Base-by-base conservation (phyloP, 176 grass and related monocot genomes). In the Pontederia paniculata region DNA sequence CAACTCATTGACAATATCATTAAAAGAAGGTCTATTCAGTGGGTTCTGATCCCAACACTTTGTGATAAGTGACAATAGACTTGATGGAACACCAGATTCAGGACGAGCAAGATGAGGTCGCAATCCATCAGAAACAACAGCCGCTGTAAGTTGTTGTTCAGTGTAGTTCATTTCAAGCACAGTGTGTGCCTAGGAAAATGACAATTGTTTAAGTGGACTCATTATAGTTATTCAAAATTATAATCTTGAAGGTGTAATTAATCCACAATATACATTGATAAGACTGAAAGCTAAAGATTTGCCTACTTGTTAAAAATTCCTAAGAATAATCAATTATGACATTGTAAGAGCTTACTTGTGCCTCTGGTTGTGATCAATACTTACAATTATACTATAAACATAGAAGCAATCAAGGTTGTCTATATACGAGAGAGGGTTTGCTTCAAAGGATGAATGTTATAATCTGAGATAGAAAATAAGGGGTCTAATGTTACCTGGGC, bases 141-240 rank as follows among this genome's bases (percentile, higher is more conserved):
- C 81, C 59, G 93, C 57, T 74, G 72, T 88, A 62, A 90, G 77
- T 74, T 90, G 86, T 71, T 97, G 93, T 74, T 97, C 93, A 0
- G 86, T 97, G 54, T 88, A 97, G 46, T 80, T 90, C 93, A 97
- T 97, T 79, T 97, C 93, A 79, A 97, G 86, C 70, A 90, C 58
- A 5, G 93, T 97, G 76, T 97, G 93, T 60, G 93, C 93, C 86
- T 97, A 73, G 41, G 57, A 69, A 41, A 78, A 86, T 55, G 42
- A 45, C 56, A 45, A 13, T 23, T 47, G 42, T 41, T n/a, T 9
- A 9, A 70, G 52, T 47, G 31, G 5, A 62, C 50, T 9, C 12
- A 37, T 23, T 62, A 42, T 7, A 9, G 15, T 42, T 61, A 10
- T 6, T 52, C 8, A n/a, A 12, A 11, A 14, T 42, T 21, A 10